Base-by-base conservation (phyloP, 31 red algal species). In the Asparagopsis taxiformis region DNA sequence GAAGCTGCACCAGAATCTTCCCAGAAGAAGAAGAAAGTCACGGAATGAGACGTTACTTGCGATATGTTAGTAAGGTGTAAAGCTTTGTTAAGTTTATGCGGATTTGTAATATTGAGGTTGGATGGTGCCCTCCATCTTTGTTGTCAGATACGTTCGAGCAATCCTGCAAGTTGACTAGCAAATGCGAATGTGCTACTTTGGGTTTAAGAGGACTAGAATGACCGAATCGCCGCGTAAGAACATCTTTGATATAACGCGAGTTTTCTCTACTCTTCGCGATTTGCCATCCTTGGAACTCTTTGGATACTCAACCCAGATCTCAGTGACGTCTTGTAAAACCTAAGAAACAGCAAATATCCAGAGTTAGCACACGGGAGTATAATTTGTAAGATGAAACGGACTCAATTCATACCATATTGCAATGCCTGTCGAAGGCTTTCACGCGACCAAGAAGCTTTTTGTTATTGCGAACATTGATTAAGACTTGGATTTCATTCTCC, bases 391-490 rank as follows among this genome's bases (percentile, higher is more conserved):
- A 69, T 44, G 17, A n/a, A n/a, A n/a, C n/a, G n/a, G n/a, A n/a
- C n/a, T n/a, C n/a, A n/a, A n/a, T n/a, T n/a, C 84, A 59, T 81
- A 94, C 88, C 94, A 98, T 93, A 70, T 98, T 98, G 56, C 75
- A 91, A 66, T 98, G 94, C 6, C 94, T 68, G 63, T 98, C 94
- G 73, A 93, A 98, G 16, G 94, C 94, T 54, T 98, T 98, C n/a
- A 98, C 94, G 32, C 80, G 68, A 2, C 77, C 94, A 0, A 98
- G 58, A 11, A 98, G 84, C 50, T 98, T 98, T 62, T 93, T 89
- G 85, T 89, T 93, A 66, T 85, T 98, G 46, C 94, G 85, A 11
- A 93, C 68, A 43, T 98, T 98, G 51, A 98, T 93, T 16, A 98
- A 72, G 23, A 98, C 94, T 51, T 79, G 78, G 3, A 58, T 76